These are phyloP conservation scores for Chloroidium sp. DNA, from an alignment of 163 green algal species.

Conservation along the genomic window DNA sequence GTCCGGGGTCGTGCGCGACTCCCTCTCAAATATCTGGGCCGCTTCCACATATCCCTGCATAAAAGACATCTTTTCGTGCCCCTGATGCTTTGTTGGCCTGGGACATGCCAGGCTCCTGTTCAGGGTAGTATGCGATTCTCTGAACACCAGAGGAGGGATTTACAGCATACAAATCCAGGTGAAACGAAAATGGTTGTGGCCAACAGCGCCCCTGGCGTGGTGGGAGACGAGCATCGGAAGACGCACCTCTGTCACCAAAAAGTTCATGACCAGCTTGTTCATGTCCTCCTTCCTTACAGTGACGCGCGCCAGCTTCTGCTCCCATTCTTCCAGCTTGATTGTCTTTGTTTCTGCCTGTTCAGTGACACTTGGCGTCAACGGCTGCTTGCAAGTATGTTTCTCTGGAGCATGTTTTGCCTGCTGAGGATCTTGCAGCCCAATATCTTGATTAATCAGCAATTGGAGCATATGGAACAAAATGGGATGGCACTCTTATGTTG, in stretches of 20 bases:
- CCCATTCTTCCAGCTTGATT: constrained; percentile 51
- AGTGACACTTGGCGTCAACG: neutral
- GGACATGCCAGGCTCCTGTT: neutral
- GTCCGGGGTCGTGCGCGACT: constrained; percentile 59
- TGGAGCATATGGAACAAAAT: too few relatives aligned
- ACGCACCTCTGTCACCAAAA: constrained; percentile 84
- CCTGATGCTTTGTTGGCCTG: neutral
- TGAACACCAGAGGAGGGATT: neutral
- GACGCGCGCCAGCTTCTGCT: constrained; percentile 56
- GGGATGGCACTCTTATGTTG: too few relatives aligned
- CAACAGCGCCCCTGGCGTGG: neutral
- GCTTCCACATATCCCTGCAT: constrained; percentile 78
- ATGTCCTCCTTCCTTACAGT: constrained; percentile 80
- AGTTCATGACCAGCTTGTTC: constrained; percentile 95
- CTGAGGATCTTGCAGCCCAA: too few relatives aligned
- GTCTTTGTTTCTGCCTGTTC: neutral
- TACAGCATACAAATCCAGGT: neutral
- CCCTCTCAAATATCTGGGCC: constrained; percentile 70
- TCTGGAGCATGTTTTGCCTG: too few relatives aligned
- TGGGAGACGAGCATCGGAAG: neutral
- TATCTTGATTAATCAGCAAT: too few relatives aligned
- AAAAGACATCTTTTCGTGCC: neutral
- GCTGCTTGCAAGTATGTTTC: too few relatives aligned
- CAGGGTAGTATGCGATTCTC: neutral
- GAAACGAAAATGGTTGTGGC: neutral